These are phyloP conservation scores for Chamaecyparis obtusa DNA, from an alignment of 75 land plant species.

Conservation along the genomic window DNA sequence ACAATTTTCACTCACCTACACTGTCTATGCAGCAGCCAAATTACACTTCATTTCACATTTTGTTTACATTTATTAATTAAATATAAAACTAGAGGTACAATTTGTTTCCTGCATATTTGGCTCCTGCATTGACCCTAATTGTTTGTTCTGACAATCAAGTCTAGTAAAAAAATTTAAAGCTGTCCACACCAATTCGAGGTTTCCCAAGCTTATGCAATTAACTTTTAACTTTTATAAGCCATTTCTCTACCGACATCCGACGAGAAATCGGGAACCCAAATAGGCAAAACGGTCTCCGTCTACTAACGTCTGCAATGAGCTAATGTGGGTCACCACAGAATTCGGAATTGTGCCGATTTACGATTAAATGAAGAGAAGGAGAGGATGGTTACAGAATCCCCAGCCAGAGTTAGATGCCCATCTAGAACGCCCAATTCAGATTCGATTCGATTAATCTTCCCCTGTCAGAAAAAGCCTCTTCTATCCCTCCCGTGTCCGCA, in stretches of 20 bases:
- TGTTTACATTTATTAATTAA: too few species aligned
- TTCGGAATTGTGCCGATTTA: background rate
- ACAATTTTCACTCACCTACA: too few species aligned
- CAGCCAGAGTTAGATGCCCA: background rate
- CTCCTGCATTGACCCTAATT: too few species aligned
- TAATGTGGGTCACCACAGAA: background rate
- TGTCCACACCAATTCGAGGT: too few species aligned
- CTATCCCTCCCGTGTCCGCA: background rate
- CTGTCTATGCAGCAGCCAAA: too few species aligned
- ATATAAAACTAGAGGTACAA: too few species aligned
- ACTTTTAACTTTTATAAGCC: background rate
- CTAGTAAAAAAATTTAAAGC: too few species aligned
- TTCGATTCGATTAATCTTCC: background rate
- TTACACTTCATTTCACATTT: too few species aligned
- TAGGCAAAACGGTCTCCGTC: background rate
- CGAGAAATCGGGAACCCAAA: background rate
- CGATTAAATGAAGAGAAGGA: background rate
- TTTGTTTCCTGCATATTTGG: too few species aligned
- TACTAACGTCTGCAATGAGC: background rate
- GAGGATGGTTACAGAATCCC: background rate
- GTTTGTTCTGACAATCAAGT: too few species aligned
- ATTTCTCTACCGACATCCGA: background rate
- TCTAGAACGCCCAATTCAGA: background rate
- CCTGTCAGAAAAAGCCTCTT: background rate
- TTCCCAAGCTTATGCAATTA: too few species aligned